phyloP scores from a whole-genome alignment of 805 yeast genomes.

The Candida coleopterorum region DNA sequence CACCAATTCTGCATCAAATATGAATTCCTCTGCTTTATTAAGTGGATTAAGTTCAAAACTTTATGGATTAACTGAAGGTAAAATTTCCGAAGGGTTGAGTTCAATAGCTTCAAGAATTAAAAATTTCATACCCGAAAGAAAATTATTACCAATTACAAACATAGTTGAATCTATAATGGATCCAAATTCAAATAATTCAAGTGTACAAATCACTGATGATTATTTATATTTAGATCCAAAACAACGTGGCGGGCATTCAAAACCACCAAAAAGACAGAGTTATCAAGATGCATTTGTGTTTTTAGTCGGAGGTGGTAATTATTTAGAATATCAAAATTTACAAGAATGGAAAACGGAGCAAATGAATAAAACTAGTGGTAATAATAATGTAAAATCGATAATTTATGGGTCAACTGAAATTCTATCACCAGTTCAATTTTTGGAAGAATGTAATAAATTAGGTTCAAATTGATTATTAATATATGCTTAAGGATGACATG shows the following conservation, averaged over 20 bases:
- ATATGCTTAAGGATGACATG: too few relatives aligned
- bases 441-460: constrained; percentile 58
- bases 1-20: constrained; percentile 27
- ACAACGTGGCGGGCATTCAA: constrained; percentile 83
- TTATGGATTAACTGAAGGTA: constrained; percentile 79
- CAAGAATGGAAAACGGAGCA: constrained; percentile 69
- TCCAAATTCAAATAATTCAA: constrained; percentile 61
- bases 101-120: constrained; percentile 84
- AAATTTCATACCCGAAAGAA: constrained; percentile 81
- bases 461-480: too few relatives aligned
- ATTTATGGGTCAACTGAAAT: constrained; percentile 86
- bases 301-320: constrained; percentile 96
- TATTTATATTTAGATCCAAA: constrained; percentile 89
- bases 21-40: constrained; percentile 54
- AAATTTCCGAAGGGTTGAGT: constrained; percentile 83
- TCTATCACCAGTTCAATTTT: constrained; percentile 62
- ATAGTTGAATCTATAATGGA: constrained; percentile 90
- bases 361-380: constrained; percentile 18
- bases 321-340: constrained; percentile 87
- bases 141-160: constrained; percentile 82
- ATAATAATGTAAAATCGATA: constrained; percentile 44
- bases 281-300: constrained; percentile 83
- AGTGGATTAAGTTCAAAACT: constrained; percentile 71
- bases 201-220: constrained; percentile 77
- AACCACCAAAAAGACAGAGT: constrained; percentile 79